Percentiles rank a stretch among this genome's conserved stretches.
Conservation (phyloP, 192 early-diverging fungal species). For the Dissophora globulifera region DNA sequence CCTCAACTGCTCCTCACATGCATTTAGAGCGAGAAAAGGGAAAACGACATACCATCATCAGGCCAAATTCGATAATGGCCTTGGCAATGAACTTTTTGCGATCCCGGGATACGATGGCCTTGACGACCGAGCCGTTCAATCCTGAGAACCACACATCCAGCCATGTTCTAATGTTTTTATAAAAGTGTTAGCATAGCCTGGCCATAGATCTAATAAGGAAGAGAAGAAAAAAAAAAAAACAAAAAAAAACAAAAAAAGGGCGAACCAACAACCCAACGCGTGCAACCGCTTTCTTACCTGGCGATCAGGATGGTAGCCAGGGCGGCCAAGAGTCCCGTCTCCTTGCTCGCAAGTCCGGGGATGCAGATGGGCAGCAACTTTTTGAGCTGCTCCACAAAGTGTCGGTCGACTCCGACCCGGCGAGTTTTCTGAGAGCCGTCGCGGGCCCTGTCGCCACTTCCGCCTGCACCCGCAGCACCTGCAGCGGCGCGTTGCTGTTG, state of each 20-base stretch:
- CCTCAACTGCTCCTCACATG: too few relatives aligned
- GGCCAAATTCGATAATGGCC: slow-evolving; percentile 71
- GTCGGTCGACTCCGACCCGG: slow-evolving; percentile 64
- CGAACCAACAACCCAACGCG: too few relatives aligned
- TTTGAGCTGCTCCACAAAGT: slow-evolving; percentile 67
- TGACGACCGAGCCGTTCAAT: slow-evolving; percentile 78
- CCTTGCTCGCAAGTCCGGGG: slow-evolving; percentile 64
- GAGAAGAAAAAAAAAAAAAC: too few relatives aligned
- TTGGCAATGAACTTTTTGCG: slow-evolving; percentile 68
- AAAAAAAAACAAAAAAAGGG: background rate
- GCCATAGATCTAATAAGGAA: too few relatives aligned
- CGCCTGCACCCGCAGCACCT: background rate
- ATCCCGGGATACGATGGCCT: slow-evolving; percentile 76
- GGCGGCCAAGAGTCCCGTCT: slow-evolving; percentile 55
- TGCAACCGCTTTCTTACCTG: slow-evolving; percentile 38
- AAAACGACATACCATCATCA: slow-evolving; percentile 63
- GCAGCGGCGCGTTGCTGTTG: slow-evolving; percentile 15
- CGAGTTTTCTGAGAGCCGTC: slow-evolving; percentile 35
- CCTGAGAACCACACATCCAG: slow-evolving; percentile 73
- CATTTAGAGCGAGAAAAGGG: background rate
- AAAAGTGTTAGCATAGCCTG: too few relatives aligned
- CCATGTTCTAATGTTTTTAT: slow-evolving; percentile 58
- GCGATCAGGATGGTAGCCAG: slow-evolving; percentile 66
- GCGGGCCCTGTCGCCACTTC: slow-evolving; percentile 11
- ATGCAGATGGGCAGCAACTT: slow-evolving; percentile 68